Evolutionary conservation across 2,329 filamentous ascomycete species (phyloP), one percentile per base, ranked within the genome.

Genomic region (Diaporthe citriasiana): DNA sequence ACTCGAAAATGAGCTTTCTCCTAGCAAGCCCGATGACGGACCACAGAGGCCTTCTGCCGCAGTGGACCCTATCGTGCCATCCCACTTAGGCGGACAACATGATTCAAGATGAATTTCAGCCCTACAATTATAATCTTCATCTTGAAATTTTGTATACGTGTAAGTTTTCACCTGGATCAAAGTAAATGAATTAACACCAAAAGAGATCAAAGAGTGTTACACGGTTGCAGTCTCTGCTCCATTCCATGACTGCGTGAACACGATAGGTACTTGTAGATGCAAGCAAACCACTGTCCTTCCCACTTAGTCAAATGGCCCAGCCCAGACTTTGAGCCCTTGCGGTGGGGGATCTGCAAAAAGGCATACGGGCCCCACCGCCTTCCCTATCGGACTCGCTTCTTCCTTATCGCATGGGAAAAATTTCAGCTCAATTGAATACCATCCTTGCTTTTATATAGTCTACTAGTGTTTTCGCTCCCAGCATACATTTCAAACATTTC

Each of bases 1-100:
- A 70, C 73, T 75, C 40, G 47, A 66, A 25, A 66, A 66, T 59
- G 65, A 65, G 56, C 51, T 73, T 75, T 75, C 59, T 63, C 42
- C 65, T 42, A 70, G 38, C 47, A 42, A 40, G 74, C 72, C 74
- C 74, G 74, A 75, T 75, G 74, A 75, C 74, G 74, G 74, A 75
- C 72, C 66, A 50, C 30, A 27, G 3, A 22, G 33, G n/a, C 47
- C 63, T 40, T 40, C 47, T 53, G 63, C 63, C 22, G 45, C 63
- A 38, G 63, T 68, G 63, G 63, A 53, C 63, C 63, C 63, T 27
- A 27, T 40, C 63, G 47, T 53, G 17, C 47, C n/a, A 53, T 68
- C 33, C 63, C 33, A 38, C 30, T 38, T 38, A 13, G 47, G 63
- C 63, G n/a, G 45, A 53, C 38, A 40, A 17, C 63, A 51, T 51